These are phyloP conservation scores for Boeremia exigua DNA, from an alignment of 2,329 filamentous ascomycete genomes.

Conservation along the genomic window DNA sequence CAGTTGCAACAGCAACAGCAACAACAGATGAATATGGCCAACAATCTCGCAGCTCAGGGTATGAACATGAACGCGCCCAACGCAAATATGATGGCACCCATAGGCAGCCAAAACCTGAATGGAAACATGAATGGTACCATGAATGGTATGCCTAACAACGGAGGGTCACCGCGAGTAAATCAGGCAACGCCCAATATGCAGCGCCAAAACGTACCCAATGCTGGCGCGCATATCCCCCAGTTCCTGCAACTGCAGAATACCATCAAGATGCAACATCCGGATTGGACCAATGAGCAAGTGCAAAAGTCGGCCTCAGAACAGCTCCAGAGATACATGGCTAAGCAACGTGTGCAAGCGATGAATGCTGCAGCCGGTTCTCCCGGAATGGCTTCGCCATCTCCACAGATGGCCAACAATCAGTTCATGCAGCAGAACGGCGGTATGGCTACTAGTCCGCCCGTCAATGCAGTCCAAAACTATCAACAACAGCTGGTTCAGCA, in stretches of 20 bases:
- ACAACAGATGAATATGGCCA: slow-evolving; percentile 43
- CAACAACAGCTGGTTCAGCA: slow-evolving; percentile 47
- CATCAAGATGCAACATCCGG: slow-evolving; percentile 45
- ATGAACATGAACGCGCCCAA: slow-evolving; percentile 47
- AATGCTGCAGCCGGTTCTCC: slow-evolving; percentile 45
- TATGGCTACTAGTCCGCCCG: slow-evolving; percentile 39
- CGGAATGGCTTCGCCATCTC: slow-evolving; percentile 35
- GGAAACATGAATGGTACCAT: slow-evolving; percentile 43
- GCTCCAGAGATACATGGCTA: slow-evolving; percentile 39
- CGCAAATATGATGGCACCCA: slow-evolving; percentile 43
- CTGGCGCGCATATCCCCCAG: slow-evolving; percentile 44
- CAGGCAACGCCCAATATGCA: slow-evolving; percentile 41
- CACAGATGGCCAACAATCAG: slow-evolving; percentile 45
- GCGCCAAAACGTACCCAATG: slow-evolving; percentile 36
- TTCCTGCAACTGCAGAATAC: slow-evolving; percentile 41
- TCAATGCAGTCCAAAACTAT: slow-evolving; percentile 45
- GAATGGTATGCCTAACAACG: slow-evolving; percentile 45
- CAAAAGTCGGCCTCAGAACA: slow-evolving; percentile 45
- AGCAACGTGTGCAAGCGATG: slow-evolving; percentile 46
- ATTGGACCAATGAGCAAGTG: slow-evolving; percentile 44
- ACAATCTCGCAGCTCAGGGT: slow-evolving; percentile 35
- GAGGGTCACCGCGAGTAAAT: slow-evolving; percentile 43
- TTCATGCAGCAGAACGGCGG: slow-evolving; percentile 41
- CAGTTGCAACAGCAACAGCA: slow-evolving; percentile 41
- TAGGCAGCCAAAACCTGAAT: slow-evolving; percentile 41